phyloP scores from a whole-genome alignment of 148 eudicot species.

The Silene latifolia region DNA sequence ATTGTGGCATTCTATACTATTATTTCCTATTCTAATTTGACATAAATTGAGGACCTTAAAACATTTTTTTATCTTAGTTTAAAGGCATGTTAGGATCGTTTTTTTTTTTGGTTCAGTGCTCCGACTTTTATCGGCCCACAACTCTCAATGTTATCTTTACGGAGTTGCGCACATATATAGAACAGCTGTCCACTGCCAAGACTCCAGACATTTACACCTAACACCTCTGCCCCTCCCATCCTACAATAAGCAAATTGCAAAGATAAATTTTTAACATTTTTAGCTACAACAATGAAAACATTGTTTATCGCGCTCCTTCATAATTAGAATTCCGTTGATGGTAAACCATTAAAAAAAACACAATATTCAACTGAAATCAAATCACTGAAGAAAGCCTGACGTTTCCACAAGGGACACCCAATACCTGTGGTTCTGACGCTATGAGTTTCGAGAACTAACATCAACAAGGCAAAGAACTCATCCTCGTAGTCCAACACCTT shows the following conservation, averaged over 20 bases:
- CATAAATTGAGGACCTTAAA: not conserved
- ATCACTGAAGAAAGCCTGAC: not conserved
- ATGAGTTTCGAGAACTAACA: conserved; percentile 85
- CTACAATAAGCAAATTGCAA: not conserved
- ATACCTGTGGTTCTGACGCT: conserved; percentile 90
- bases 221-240: not conserved
- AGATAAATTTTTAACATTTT: too few species aligned
- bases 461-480: conserved; percentile 86
- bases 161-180: too few species aligned
- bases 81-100: not conserved
- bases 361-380: not conserved
- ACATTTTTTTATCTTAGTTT: not conserved
- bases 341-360: too few species aligned
- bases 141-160: too few species aligned
- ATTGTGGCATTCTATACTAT: not conserved
- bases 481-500: conserved; percentile 89
- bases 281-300: not conserved
- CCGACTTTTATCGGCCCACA: too few species aligned
- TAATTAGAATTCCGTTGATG: too few species aligned
- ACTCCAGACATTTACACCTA: too few species aligned
- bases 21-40: not conserved
- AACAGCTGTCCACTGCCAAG: too few species aligned
- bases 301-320: too few species aligned
- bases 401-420: not conserved
- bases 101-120: too few species aligned